Base-by-base conservation (phyloP, 1,139 yeast genomes). In the Williopsis jadinii region DNA sequence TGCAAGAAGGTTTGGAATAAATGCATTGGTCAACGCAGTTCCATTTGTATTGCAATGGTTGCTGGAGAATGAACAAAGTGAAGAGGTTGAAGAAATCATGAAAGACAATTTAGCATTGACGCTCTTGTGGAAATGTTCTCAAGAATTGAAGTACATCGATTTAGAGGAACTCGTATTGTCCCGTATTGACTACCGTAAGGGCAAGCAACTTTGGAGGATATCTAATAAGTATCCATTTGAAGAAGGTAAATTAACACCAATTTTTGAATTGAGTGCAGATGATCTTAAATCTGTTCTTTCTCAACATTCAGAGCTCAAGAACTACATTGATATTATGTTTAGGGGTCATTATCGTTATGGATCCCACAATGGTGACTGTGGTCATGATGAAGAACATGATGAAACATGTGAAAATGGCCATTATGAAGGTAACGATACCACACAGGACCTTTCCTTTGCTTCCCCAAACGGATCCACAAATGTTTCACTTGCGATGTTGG, bases 1-100 rank as follows among this genome's bases (percentile, higher is more conserved):
- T 49, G 47, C 63, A 13, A 45, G 51, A 2, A 61, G 61, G 28
- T 66, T 68, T 44, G 80, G 80, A 2, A 55, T 73, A 41, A 75
- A 75, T 48, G 69, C 73, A 32, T 51, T 71, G 12, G 62, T 60
- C 45, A 73, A 73, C 50, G 71, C 67, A 39, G 49, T 74, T 9
- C 75, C 78, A 6, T 72, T 67, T 50, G 70, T 72, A 50, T 66
- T 64, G 47, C 68, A 67, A 46, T 74, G 80, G 78, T 62, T 64
- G 37, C 44, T 65, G 19, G n/a, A 31, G 8, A 39, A 41, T 14
- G 39, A 28, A 1, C 12, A 29, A 2, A 35, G 33, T 6, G 12
- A 28, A 3, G 41, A 35, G 8, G 28, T 19, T 12, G 28, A 35
- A 4, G n/a, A 44, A 2, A 36, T 48, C 5, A 19, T 51, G 13